A percentile compares a stretch with the other conserved stretches of the same genome.
These are phyloP conservation scores for Yamadazyma endophytica DNA, from an alignment of 805 yeast species.

Conservation along the genomic window DNA sequence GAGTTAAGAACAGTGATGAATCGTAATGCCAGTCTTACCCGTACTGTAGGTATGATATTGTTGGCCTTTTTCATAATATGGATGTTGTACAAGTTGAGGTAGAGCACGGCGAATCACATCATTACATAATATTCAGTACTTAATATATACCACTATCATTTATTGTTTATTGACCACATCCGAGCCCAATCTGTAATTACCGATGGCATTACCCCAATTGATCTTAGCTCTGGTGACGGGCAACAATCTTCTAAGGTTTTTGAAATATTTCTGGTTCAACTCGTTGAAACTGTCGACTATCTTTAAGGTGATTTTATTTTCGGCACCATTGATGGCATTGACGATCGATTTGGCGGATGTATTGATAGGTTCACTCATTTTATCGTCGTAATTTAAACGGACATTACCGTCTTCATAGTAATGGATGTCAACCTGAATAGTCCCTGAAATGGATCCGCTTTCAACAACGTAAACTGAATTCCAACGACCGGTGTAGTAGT, in stretches of 20 bases:
- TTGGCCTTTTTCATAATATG: constrained; percentile 31
- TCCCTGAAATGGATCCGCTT: constrained; percentile 43
- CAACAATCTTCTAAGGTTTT: constrained; percentile 79
- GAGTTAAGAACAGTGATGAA: constrained; percentile 38
- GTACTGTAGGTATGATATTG: constrained; percentile 32
- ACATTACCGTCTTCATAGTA: constrained; percentile 97
- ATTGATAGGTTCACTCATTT: constrained; percentile 22
- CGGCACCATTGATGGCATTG: constrained; percentile 50
- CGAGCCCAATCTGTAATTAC: constrained; percentile 81
- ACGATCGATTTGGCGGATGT: constrained; percentile 29
- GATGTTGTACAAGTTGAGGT: constrained; percentile 34
- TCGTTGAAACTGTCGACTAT: constrained; percentile 61
- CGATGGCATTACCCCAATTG: constrained; percentile 93
- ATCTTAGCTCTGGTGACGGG: constrained; percentile 90
- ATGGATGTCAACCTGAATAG: constrained; percentile 69
- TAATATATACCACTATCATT: too few relatives aligned
- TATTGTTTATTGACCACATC: constrained; percentile 50
- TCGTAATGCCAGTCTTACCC: constrained; percentile 37
- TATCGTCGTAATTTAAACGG: constrained; percentile 50
- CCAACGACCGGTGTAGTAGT: constrained; percentile 92
- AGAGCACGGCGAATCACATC: neutral
- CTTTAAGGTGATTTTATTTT: constrained; percentile 54
- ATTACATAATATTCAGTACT: too few relatives aligned
- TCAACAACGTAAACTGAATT: constrained; percentile 56
- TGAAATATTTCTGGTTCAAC: constrained; percentile 78